A percentile compares a stretch with the other conserved stretches of the same genome.
Evolutionary conservation across 805 yeast genomes (phyloP).

Genomic region (Yamadazyma endophytica): DNA sequence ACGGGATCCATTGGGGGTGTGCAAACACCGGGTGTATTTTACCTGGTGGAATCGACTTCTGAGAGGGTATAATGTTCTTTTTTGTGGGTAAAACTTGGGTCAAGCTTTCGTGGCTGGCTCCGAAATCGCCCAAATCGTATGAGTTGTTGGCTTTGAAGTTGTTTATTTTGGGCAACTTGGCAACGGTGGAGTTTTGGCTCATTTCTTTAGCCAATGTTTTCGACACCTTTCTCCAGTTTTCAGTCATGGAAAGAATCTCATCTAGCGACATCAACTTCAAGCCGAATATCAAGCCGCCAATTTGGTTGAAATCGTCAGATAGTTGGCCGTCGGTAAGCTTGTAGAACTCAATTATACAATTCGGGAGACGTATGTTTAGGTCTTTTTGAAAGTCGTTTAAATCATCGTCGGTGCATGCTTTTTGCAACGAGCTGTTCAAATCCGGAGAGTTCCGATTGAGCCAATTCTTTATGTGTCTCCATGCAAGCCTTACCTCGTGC

Average conservation of each 20-base stretch:
- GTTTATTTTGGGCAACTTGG: constrained; percentile 17
- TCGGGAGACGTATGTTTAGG: constrained; percentile 67
- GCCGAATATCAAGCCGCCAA: constrained; percentile 73
- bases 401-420: constrained; percentile 77
- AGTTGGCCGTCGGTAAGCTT: constrained; percentile 90
- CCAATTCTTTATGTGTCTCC: constrained; percentile 91
- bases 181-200: constrained; percentile 16
- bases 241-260: constrained; percentile 73
- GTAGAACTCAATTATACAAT: constrained; percentile 75
- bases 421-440: constrained; percentile 69
- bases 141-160: constrained; percentile 3
- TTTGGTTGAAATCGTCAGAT: constrained; percentile 68
- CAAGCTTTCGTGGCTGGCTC: too few relatives aligned
- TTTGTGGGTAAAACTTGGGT: too few relatives aligned
- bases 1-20: constrained; percentile 89
- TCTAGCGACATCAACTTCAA: constrained; percentile 76
- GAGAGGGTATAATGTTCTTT: too few relatives aligned
- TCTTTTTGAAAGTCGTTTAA: constrained; percentile 81
- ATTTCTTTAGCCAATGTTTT: constrained; percentile 27
- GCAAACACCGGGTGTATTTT: constrained; percentile 74
- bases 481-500: constrained; percentile 70
- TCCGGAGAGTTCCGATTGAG: constrained; percentile 75
- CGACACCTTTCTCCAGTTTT: constrained; percentile 78
- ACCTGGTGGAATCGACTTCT: constrained; percentile 72
- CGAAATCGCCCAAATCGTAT: constrained; percentile 4